phyloP scores from a whole-genome alignment of 345 rosid species.

The Cardiospermum halicacabum region DNA sequence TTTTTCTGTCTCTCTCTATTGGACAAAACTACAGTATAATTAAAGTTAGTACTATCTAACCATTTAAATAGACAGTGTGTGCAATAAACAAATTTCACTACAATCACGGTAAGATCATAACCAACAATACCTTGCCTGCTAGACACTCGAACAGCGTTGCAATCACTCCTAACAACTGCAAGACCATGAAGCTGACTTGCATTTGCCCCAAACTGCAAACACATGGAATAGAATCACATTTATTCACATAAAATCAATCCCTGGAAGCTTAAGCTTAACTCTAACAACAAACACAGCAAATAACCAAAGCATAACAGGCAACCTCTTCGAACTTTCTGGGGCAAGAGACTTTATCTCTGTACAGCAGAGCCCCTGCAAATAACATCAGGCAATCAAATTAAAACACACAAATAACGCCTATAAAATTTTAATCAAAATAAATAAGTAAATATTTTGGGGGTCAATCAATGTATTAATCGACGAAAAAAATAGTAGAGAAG shows the following conservation, averaged over 20 bases:
- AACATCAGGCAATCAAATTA: background rate
- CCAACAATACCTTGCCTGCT: conserved; percentile 25
- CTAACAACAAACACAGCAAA: background rate
- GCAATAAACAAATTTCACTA: background rate
- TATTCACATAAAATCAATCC: background rate
- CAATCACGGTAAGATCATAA: background rate
- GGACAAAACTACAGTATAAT: too few relatives aligned
- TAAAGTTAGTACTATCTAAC: background rate
- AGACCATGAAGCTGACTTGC: conserved; percentile 27
- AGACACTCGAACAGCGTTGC: conserved; percentile 11
- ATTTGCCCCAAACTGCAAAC: conserved; percentile 28
- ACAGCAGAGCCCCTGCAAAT: conserved; percentile 14
- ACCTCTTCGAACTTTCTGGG: conserved; percentile 23
- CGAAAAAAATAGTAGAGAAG: background rate
- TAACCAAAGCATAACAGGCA: background rate
- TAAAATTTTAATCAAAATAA: background rate
- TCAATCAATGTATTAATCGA: too few relatives aligned
- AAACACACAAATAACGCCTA: too few relatives aligned
- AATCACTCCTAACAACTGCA: conserved; percentile 14
- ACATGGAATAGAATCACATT: background rate
- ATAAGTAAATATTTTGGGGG: too few relatives aligned
- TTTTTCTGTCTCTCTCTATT: too few relatives aligned
- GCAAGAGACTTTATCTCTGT: conserved; percentile 14
- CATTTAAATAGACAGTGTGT: background rate
- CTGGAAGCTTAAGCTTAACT: background rate